Base-by-base conservation (phyloP, 805 yeast genomes). In the Hanseniaspora guilliermondii region DNA sequence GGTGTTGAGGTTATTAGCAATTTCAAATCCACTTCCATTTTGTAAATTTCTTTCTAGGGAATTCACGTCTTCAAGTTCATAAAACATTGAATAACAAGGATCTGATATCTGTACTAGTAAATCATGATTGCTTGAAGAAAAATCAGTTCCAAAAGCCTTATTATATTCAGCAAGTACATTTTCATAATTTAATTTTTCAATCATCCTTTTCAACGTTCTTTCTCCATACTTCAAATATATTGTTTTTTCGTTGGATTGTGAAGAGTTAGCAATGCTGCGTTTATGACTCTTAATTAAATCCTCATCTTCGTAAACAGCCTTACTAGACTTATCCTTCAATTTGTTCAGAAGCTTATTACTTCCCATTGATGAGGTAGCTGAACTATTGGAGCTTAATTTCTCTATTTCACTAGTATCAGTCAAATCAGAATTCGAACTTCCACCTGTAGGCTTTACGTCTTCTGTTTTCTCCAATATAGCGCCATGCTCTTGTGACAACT, bases 221-320 rank as follows among this genome's bases (percentile, higher is more conserved):
- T 44, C 76, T 11, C 73, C 73, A 11, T 79, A 62, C 56, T 74
- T 76, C 56, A 85, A 67, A 59, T 74, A 85, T 0, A 82, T 55
- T 16, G 42, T 54, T 4, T 25, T 19, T 4, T 22, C 24, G 6
- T 21, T 14, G 12, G 16, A 11, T 11, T 14, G 2, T n/a, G 22
- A 16, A 42, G 27, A 14, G 5, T 8, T n/a, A 5, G 14, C 21
- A 12, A 8, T n/a, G 4, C 6, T 16, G 24, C 11, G 24, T n/a
- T 27, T 42, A 19, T 14, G 24, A 40, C 27, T 32, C 22, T 44
- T 44, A 4, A 44, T 27, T 5, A 44, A 19, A 32, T 27, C 36
- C 9, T n/a, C 16, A 19, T 44, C 53, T 24, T 12, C 24, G 24
- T 49, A 36, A 6, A 21, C 14, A 32, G 37, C 47, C 21, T 44